A percentile compares a stretch with the other conserved stretches of the same genome.
phyloP scores from a whole-genome alignment of 2,329 filamentous ascomycete genomes.

The Diaporthe humulicola region DNA sequence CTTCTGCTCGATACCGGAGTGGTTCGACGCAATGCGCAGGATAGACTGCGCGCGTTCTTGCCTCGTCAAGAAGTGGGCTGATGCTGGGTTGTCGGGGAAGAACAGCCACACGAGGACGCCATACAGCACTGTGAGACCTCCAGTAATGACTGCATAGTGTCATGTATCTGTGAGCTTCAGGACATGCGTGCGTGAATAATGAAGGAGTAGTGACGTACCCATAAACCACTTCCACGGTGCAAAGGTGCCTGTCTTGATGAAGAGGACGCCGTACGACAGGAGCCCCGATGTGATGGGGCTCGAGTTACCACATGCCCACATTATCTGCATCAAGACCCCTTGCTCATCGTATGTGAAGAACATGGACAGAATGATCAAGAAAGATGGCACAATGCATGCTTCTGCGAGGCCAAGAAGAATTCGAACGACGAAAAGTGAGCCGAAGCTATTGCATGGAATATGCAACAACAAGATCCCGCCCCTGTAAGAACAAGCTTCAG shows the following conservation, averaged over 20 bases:
- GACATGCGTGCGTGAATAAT: background rate
- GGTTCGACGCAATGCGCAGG: constrained; percentile 51
- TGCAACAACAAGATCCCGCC: constrained; percentile 49
- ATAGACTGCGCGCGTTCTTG: constrained; percentile 52
- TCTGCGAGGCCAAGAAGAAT: constrained; percentile 48
- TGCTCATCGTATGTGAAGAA: constrained; percentile 54
- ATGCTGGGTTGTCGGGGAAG: constrained; percentile 37
- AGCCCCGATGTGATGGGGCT: constrained; percentile 50
- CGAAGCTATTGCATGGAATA: constrained; percentile 46
- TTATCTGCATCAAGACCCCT: constrained; percentile 51
- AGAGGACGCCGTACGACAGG: constrained; percentile 49
- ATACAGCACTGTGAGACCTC: constrained; percentile 40
- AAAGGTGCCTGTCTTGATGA: constrained; percentile 52
- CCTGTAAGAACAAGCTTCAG: constrained; percentile 36
- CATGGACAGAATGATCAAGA: constrained; percentile 48
- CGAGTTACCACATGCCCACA: constrained; percentile 55
- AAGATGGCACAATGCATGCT: constrained; percentile 44
- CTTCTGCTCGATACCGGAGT: constrained; percentile 54
- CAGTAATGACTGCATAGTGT: constrained; percentile 40
- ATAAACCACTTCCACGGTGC: constrained; percentile 56
- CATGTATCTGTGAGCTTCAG: background rate
- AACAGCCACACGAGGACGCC: constrained; percentile 40
- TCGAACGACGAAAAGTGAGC: constrained; percentile 47
- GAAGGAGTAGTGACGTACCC: constrained; percentile 42
- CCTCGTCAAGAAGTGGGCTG: constrained; percentile 48